Conservation (phyloP, 306 rosid species). For the Prunus dulcis region DNA sequence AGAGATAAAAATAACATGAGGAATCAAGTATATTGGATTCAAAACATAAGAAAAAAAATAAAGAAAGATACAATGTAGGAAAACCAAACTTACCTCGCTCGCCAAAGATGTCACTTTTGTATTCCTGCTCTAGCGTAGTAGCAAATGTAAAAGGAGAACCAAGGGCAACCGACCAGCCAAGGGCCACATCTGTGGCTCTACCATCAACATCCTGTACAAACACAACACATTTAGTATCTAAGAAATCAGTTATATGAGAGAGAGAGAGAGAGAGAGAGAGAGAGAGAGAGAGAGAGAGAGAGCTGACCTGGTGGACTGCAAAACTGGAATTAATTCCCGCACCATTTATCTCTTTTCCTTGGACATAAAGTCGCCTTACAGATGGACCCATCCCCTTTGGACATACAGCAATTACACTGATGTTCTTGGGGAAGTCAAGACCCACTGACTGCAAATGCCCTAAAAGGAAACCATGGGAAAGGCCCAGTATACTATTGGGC, state of each 20-base stretch:
- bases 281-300: background rate
- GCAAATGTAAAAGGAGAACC: slow-evolving; percentile 98
- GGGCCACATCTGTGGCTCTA: slow-evolving; percentile 89
- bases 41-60: background rate
- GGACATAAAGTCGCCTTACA: slow-evolving; percentile 93
- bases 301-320: slow-evolving; percentile 82
- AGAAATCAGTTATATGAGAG: background rate
- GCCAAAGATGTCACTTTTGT: slow-evolving; percentile 96
- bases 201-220: slow-evolving; percentile 85
- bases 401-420: slow-evolving; percentile 95
- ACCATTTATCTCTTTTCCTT: slow-evolving; percentile 94
- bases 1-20: slow-evolving; percentile 7
- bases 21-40: background rate
- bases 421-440: slow-evolving; percentile 77
- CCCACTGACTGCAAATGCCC: slow-evolving; percentile 94
- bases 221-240: slow-evolving; percentile 6
- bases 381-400: slow-evolving; percentile 99
- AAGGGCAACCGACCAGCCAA: slow-evolving; percentile 98
- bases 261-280: too few species aligned
- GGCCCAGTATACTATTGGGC: slow-evolving; percentile 93
- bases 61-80: background rate
- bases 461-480: slow-evolving; percentile 96
- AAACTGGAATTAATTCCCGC: slow-evolving; percentile 98
- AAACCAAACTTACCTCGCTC: slow-evolving; percentile 61
- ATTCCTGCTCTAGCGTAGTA: slow-evolving; percentile 91